Conservation (phyloP, 2,329 filamentous ascomycete species). For the Blumeriella jaapii region DNA sequence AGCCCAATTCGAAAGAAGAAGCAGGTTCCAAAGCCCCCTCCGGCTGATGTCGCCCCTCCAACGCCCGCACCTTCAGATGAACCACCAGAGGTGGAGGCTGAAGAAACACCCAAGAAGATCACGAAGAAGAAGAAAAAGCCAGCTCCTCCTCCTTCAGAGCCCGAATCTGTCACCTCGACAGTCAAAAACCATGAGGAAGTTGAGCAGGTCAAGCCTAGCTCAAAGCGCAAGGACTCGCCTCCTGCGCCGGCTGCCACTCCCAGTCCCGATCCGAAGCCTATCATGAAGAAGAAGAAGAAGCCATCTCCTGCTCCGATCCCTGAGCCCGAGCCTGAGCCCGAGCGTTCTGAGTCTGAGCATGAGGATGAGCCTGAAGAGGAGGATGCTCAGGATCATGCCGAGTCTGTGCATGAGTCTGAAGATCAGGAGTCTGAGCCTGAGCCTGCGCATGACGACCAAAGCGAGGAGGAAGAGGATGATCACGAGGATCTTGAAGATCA, state of each 20-base stretch:
- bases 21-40: constrained; percentile 7
- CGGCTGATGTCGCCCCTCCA: constrained; percentile 5
- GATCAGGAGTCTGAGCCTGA: too few relatives aligned
- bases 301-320: constrained; percentile 11
- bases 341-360: constrained; percentile 6
- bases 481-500: constrained; percentile 7
- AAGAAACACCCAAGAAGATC: constrained; percentile 8
- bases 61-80: constrained; percentile 5
- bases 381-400: background rate
- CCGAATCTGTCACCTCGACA: background rate
- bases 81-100: constrained; percentile 1
- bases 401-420: constrained; percentile 3
- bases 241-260: too few relatives aligned
- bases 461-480: constrained; percentile 3
- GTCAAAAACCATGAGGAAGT: background rate
- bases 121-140: constrained; percentile 10
- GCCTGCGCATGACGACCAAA: too few relatives aligned
- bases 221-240: background rate
- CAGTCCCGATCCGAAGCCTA: constrained; percentile 6
- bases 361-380: constrained; percentile 7
- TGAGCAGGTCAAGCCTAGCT: background rate
- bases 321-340: constrained; percentile 14
- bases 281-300: constrained; percentile 14
- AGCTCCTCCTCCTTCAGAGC: constrained; percentile 2
- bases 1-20: constrained; percentile 10